Percentiles rank a stretch among this genome's conserved stretches.
These are phyloP conservation scores for Lentinula sp. DNA, from an alignment of 768 basidiomycete species.

Conservation along the genomic window DNA sequence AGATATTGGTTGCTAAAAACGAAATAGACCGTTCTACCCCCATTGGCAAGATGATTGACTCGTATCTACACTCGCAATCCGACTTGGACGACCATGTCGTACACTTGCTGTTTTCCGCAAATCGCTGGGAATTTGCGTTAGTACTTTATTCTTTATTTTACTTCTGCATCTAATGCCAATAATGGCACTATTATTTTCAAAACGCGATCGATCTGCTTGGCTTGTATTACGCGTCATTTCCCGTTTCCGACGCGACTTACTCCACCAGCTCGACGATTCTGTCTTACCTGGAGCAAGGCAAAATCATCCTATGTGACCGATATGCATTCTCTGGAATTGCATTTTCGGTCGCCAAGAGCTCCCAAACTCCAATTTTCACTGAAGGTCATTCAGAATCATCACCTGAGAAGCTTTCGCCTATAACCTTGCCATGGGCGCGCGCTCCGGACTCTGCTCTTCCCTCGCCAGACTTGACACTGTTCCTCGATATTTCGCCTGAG, in stretches of 20 bases:
- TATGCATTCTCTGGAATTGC: slow-evolving; percentile 97
- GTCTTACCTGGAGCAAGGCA: slow-evolving; percentile 50
- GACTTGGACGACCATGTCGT: slow-evolving; percentile 90
- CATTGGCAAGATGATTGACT: slow-evolving; percentile 90
- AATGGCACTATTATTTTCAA: background rate
- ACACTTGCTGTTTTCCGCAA: slow-evolving; percentile 93
- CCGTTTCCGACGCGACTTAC: background rate
- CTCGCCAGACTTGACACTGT: slow-evolving; percentile 81
- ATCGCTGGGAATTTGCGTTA: slow-evolving; percentile 93
- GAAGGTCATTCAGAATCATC: background rate
- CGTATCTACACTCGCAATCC: slow-evolving; percentile 76
- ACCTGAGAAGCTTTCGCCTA: background rate
- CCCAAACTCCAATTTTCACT: slow-evolving; percentile 22
- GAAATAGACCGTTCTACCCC: slow-evolving; percentile 81
- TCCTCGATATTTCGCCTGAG: slow-evolving; percentile 77
- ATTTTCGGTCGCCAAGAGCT: slow-evolving; percentile 69
- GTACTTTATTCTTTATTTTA: slow-evolving; percentile 16
- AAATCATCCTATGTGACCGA: slow-evolving; percentile 80
- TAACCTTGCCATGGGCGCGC: slow-evolving; percentile 58
- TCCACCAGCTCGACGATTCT: background rate
- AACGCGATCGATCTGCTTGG: background rate
- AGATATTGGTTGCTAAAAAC: background rate
- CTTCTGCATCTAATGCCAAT: background rate
- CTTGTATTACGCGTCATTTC: background rate
- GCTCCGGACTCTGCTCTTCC: slow-evolving; percentile 86